Conservation (phyloP, 2,329 filamentous ascomycete species). For the Chalaropsis thielavioides region DNA sequence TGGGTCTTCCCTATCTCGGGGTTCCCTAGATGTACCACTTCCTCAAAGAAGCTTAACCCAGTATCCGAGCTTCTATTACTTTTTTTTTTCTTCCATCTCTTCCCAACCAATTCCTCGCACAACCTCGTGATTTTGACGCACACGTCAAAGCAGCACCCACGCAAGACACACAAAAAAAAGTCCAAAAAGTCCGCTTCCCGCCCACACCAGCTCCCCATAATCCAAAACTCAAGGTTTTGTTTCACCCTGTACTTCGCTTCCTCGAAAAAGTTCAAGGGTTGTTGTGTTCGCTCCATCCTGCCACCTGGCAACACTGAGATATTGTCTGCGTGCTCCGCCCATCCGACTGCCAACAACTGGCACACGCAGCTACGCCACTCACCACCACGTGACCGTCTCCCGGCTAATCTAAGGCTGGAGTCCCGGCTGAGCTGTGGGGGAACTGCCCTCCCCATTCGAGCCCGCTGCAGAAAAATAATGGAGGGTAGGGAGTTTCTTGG, state of each 20-base stretch:
- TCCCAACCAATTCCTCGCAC: background rate
- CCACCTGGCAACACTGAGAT: background rate
- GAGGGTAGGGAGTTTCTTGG: constrained; percentile 15
- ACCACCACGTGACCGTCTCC: constrained; percentile 13
- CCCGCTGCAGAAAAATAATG: constrained; percentile 17
- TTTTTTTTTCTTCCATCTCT: background rate
- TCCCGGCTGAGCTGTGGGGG: constrained; percentile 17
- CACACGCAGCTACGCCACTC: background rate
- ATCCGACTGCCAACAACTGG: background rate
- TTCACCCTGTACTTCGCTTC: background rate
- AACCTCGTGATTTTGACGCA: background rate
- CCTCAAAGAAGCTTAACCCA: constrained; percentile 3
- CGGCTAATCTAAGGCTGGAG: constrained; percentile 18
- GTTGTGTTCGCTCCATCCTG: background rate
- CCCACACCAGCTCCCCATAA: background rate
- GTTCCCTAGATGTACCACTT: background rate
- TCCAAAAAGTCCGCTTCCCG: background rate
- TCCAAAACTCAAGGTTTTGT: background rate
- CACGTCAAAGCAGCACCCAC: background rate
- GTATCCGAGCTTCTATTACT: constrained; percentile 1
- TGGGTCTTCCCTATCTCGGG: background rate
- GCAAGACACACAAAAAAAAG: background rate
- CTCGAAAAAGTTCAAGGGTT: background rate
- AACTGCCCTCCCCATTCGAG: constrained; percentile 15
- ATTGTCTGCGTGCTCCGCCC: background rate